A percentile compares a stretch with the other conserved stretches of the same genome.
Evolutionary conservation across 768 basidiomycete species (phyloP).

Genomic region (Lentinula sp.): DNA sequence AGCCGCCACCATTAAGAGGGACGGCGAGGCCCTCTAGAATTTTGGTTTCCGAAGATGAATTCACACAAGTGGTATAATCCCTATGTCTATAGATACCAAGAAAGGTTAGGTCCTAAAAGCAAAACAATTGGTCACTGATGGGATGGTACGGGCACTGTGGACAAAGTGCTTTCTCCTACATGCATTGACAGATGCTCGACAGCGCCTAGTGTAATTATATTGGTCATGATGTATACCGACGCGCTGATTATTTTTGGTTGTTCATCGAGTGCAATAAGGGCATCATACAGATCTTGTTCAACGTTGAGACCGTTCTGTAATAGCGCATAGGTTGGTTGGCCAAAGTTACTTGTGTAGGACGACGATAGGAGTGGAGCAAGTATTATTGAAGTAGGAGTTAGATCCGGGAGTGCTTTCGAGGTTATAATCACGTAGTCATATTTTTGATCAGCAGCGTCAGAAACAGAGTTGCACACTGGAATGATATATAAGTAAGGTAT

Average conservation of each 20-base stretch:
- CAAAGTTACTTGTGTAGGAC: background rate
- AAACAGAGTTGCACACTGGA: conserved; percentile 4
- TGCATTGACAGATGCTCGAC: background rate
- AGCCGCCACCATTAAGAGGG: conserved; percentile 25
- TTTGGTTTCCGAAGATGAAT: conserved; percentile 19
- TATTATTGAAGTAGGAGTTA: conserved; percentile 5
- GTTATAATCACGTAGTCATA: conserved; percentile 7
- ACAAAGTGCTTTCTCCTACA: background rate
- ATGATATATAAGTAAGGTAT: background rate
- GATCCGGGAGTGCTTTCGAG: conserved; percentile 7
- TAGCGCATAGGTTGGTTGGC: conserved; percentile 8
- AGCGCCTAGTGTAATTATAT: background rate
- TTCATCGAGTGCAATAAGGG: background rate
- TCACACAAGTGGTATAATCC: conserved; percentile 17
- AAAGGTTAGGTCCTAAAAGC: background rate
- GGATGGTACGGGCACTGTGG: background rate
- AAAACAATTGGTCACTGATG: background rate
- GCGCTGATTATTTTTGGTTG: conserved; percentile 4
- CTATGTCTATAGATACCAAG: conserved; percentile 5
- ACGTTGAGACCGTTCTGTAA: conserved; percentile 8
- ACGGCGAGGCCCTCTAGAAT: conserved; percentile 23
- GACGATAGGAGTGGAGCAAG: conserved; percentile 3
- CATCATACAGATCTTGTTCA: conserved; percentile 7
- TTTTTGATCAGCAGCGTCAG: conserved; percentile 7
- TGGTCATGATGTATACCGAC: conserved; percentile 4